Evolutionary conservation across 805 yeast species (phyloP).

Genomic region (Candida odintsovae): DNA sequence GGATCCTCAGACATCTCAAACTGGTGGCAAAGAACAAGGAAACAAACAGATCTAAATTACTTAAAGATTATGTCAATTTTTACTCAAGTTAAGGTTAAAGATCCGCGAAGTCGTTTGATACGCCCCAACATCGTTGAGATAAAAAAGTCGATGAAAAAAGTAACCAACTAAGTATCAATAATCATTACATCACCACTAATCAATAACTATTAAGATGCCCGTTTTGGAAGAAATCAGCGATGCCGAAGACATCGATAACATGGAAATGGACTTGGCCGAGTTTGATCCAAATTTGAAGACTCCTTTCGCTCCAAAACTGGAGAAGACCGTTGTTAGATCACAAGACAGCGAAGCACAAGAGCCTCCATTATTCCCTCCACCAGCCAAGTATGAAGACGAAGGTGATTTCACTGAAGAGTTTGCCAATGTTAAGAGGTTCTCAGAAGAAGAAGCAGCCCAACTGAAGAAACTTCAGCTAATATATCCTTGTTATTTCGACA

Average conservation of each 20-base stretch:
- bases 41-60: background rate
- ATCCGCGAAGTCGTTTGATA: background rate
- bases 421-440: slow-evolving; percentile 21
- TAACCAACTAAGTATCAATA: no score
- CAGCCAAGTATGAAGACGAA: slow-evolving; percentile 5
- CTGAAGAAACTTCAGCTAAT: slow-evolving; percentile 65
- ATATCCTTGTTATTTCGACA: slow-evolving; percentile 93
- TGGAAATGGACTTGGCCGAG: slow-evolving; percentile 92
- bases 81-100: background rate
- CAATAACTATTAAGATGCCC: slow-evolving; percentile 44
- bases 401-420: slow-evolving; percentile 1
- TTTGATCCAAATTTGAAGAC: slow-evolving; percentile 69
- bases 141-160: background rate
- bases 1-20: background rate
- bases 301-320: slow-evolving; percentile 65
- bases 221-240: slow-evolving; percentile 66
- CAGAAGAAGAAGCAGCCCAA: slow-evolving; percentile 55
- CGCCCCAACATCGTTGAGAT: background rate
- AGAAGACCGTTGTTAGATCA: slow-evolving; percentile 55
- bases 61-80: background rate
- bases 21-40: background rate
- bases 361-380: slow-evolving; percentile 26
- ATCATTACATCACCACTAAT: background rate
- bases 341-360: slow-evolving; percentile 40
- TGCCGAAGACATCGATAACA: slow-evolving; percentile 80